A percentile compares a stretch with the other conserved stretches of the same genome.
Conservation (phyloP, 257 asterid species). For the Penstemon davidsonii region DNA sequence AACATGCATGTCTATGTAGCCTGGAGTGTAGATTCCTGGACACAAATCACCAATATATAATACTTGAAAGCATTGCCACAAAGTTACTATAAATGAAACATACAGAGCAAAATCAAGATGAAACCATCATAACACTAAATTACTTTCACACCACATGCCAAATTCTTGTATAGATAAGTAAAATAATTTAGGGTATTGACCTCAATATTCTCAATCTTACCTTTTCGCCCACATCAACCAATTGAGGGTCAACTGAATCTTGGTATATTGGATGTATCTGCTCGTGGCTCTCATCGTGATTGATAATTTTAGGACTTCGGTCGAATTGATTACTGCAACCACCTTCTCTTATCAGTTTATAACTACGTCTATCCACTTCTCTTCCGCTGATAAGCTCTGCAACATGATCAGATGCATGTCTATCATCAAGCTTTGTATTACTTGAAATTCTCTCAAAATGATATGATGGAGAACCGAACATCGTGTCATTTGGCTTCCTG, state of each 20-base stretch:
- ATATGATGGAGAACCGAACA: constrained; percentile 31
- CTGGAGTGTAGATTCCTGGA: constrained; percentile 3
- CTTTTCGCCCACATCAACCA: constrained; percentile 52
- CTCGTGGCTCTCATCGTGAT: constrained; percentile 27
- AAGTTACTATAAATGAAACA: neutral
- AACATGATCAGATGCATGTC: constrained; percentile 30
- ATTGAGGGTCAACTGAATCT: constrained; percentile 45
- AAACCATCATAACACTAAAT: constrained; percentile 22
- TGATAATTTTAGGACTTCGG: constrained; percentile 30
- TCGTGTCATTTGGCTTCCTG: constrained; percentile 28
- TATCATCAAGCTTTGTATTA: constrained; percentile 32
- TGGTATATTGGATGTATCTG: constrained; percentile 34
- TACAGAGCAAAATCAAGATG: constrained; percentile 20
- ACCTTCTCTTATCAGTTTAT: constrained; percentile 31
- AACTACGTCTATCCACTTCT: constrained; percentile 32
- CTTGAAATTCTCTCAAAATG: constrained; percentile 31
- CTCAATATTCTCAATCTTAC: constrained; percentile 46
- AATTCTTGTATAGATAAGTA: constrained; percentile 30
- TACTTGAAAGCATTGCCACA: constrained; percentile 17
- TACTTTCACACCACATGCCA: constrained; percentile 31
- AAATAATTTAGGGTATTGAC: constrained; percentile 36
- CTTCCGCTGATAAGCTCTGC: constrained; percentile 32
- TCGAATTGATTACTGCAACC: constrained; percentile 31
- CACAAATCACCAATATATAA: neutral
- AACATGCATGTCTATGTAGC: neutral